Evolutionary conservation across 208 protist species (phyloP), one percentile per base, ranked within the genome.

Genomic region (Wallacemonas sp.): DNA sequence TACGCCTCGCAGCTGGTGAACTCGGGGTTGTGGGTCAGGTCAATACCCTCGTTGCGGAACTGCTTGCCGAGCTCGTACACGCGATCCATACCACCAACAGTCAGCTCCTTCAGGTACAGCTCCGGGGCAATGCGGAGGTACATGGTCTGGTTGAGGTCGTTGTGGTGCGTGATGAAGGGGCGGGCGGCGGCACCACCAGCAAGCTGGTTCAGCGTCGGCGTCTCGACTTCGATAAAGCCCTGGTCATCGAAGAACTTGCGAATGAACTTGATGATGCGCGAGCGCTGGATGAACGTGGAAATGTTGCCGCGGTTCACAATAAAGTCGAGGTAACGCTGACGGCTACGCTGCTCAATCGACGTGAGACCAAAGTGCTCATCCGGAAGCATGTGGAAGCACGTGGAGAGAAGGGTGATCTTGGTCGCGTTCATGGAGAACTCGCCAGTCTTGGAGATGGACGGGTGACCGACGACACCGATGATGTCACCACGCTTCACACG

Each of bases 1-100:
- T 99, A 99, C 67, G 99, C 99, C 82, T 99, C 99, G 63, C 90
- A 93, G 29, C 98, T 99, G n/a, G 99, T 99, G 81, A 99, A 99
- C 80, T 99, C 99, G 38, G 99, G 99, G 88, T 99, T 99, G 89
- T 99, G 99, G n/a, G 93, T 97, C 43, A 97, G 74, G 58, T 98
- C 97, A 55, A 98, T 98, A 43, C 93, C 94, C 74, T 99, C 99
- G 81, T 99, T 99, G 67, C 99, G 87, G 87, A 99, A 99, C 71
- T 99, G 96, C 58, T 98, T 98, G 62, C 99, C 99, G 49, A 99
- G 96, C 78, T 99, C 99, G 76, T 99, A 99, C 9, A 99, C 99
- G 47, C 99, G 88, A 76, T 99, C 98, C 54, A 99, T 78, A 19
- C 99, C 99, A 33, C 99, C 99, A 12, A 99, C 95, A 33, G 99